Evolutionary conservation across 768 basidiomycete species (phyloP).

Genomic region (Trametes villosa): DNA sequence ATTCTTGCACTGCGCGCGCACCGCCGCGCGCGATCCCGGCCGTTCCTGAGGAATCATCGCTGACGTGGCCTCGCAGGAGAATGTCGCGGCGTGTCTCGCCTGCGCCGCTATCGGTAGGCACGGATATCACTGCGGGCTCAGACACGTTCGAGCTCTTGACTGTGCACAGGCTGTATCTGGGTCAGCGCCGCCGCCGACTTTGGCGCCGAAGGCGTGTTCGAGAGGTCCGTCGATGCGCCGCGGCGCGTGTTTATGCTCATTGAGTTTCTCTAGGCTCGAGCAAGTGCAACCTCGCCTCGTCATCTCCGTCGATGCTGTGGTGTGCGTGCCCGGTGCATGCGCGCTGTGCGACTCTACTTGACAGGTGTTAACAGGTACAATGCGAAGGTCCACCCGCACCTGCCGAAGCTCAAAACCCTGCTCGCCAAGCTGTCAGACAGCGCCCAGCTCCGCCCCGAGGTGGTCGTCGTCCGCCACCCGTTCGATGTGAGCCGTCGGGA

Average conservation of each 20-base stretch:
- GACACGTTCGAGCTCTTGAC: not conserved
- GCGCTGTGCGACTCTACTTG: not conserved
- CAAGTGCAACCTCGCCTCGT: slow-evolving; percentile 78
- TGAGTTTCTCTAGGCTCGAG: slow-evolving; percentile 54
- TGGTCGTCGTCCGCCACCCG: slow-evolving; percentile 60
- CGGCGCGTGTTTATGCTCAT: slow-evolving; percentile 10
- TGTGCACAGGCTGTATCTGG: slow-evolving; percentile 65
- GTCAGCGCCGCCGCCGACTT: slow-evolving; percentile 84
- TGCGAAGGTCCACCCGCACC: slow-evolving; percentile 67
- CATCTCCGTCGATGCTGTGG: slow-evolving; percentile 73
- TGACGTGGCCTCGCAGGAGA: slow-evolving; percentile 52
- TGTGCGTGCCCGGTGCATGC: slow-evolving; percentile 46
- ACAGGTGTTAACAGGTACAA: slow-evolving; percentile 56
- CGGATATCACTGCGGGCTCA: not conserved
- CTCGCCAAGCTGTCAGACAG: slow-evolving; percentile 53
- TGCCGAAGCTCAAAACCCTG: slow-evolving; percentile 64
- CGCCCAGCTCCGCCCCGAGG: slow-evolving; percentile 45
- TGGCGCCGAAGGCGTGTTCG: slow-evolving; percentile 75
- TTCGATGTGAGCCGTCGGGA: slow-evolving; percentile 36
- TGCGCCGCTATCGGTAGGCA: slow-evolving; percentile 60
- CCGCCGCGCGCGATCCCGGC: not conserved
- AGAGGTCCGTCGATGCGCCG: slow-evolving; percentile 50
- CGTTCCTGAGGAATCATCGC: not conserved
- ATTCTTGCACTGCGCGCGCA: not conserved
- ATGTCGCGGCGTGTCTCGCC: slow-evolving; percentile 68